Conservation (phyloP, 257 asterid species). For the Solanum chaucha region DNA sequence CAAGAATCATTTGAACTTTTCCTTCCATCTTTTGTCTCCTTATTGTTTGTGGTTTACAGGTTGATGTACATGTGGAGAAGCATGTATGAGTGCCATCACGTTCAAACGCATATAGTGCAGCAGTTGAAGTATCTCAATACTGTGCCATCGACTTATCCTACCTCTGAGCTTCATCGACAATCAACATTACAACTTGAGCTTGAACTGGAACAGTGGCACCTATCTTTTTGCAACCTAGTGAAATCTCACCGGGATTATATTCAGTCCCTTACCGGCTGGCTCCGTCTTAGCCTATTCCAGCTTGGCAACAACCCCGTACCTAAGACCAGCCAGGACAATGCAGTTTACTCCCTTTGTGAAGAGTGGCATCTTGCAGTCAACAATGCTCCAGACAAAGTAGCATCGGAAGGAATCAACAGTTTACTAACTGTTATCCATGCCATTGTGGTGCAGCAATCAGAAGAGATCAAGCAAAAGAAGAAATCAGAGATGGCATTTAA, state of each 20-base stretch:
- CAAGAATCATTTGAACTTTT: background rate
- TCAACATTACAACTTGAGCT: slow-evolving; percentile 96
- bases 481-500: slow-evolving; percentile 55
- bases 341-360: slow-evolving; percentile 78
- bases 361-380: slow-evolving; percentile 87
- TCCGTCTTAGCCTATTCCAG: slow-evolving; percentile 85
- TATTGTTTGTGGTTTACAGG: slow-evolving; percentile 20
- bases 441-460: slow-evolving; percentile 73
- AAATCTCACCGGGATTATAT: slow-evolving; percentile 78
- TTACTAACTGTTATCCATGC: slow-evolving; percentile 64
- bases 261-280: slow-evolving; percentile 88
- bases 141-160: slow-evolving; percentile 48
- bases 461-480: slow-evolving; percentile 79
- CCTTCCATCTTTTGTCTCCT: background rate
- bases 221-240: slow-evolving; percentile 74
- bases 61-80: slow-evolving; percentile 94
- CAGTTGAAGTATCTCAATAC: slow-evolving; percentile 75
- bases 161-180: slow-evolving; percentile 86
- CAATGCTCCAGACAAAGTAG: slow-evolving; percentile 87
- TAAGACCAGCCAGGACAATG: slow-evolving; percentile 53
- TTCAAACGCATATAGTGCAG: slow-evolving; percentile 88
- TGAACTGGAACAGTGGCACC: slow-evolving; percentile 93
- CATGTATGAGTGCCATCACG: slow-evolving; percentile 97
- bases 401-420: slow-evolving; percentile 89
- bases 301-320: slow-evolving; percentile 45